Evolutionary conservation across 768 basidiomycete genomes (phyloP).

Genomic region (Cystofilobasidium capitatum): DNA sequence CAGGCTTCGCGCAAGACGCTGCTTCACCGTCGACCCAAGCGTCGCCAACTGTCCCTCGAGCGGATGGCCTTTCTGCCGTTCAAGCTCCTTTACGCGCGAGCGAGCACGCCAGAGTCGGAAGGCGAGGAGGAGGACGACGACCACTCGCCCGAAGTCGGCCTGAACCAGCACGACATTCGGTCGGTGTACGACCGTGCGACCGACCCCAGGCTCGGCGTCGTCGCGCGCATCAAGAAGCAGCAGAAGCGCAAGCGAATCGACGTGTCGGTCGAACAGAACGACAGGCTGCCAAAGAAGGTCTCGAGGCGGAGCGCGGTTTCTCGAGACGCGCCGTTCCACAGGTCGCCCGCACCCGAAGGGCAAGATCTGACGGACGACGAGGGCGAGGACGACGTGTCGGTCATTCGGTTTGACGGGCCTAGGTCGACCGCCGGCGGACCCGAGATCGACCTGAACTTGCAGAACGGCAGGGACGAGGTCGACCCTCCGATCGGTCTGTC

Average conservation of each 20-base stretch:
- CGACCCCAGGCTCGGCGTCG: constrained; percentile 14
- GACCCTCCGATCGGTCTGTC: neutral
- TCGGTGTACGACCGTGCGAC: constrained; percentile 10
- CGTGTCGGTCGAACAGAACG: neutral
- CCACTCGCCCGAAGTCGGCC: neutral
- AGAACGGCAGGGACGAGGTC: neutral
- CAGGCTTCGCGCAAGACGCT: neutral
- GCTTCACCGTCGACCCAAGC: neutral
- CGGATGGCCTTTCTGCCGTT: too few relatives aligned
- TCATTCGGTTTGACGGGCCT: neutral
- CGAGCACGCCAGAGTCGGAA: neutral
- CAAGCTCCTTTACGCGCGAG: neutral
- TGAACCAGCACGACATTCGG: neutral
- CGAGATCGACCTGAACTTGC: neutral
- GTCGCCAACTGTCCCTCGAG: neutral
- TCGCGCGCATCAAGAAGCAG: constrained; percentile 11
- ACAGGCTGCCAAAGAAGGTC: too few relatives aligned
- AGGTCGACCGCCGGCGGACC: neutral
- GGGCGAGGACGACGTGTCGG: neutral
- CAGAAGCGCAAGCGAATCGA: neutral
- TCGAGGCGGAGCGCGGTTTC: neutral
- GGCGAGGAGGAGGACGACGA: neutral
- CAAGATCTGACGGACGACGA: neutral
- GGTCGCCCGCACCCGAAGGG: neutral
- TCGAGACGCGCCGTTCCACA: neutral